Conservation (phyloP, 1,284 basidiomycete genomes). For the Puccinia polysora region DNA sequence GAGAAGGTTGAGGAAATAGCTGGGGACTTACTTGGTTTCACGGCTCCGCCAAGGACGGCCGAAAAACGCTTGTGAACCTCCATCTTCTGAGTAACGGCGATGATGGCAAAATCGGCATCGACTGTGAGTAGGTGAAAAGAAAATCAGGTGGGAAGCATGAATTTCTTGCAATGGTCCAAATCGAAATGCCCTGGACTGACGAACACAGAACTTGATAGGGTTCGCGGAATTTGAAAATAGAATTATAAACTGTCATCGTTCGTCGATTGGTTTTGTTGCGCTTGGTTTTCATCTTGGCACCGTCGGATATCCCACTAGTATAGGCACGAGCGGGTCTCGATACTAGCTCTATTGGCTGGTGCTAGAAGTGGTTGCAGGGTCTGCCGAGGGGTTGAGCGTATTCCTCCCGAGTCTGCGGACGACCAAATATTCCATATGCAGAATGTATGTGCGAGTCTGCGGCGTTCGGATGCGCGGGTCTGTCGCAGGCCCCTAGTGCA, state of each 20-base stretch:
- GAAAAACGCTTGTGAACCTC: slow-evolving; percentile 20
- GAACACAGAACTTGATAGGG: slow-evolving; percentile 38
- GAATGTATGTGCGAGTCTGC: no score
- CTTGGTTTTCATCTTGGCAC: slow-evolving; percentile 38
- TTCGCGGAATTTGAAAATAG: slow-evolving; percentile 35
- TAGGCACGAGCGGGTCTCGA: no score
- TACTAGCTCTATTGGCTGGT: no score
- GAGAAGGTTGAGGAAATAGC: not conserved
- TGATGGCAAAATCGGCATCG: slow-evolving; percentile 34
- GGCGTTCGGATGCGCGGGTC: no score
- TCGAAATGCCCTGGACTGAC: not conserved
- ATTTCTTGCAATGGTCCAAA: not conserved
- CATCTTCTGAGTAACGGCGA: slow-evolving; percentile 23
- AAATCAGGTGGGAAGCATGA: no score
- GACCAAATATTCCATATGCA: no score
- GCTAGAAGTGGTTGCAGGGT: no score
- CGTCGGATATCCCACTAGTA: no score
- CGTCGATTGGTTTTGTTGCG: slow-evolving; percentile 25
- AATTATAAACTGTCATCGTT: slow-evolving; percentile 32
- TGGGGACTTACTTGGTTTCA: slow-evolving; percentile 25
- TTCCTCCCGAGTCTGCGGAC: no score
- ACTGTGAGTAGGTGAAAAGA: not conserved
- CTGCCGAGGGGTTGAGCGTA: no score
- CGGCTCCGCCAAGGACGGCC: slow-evolving; percentile 20
- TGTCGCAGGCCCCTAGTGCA: no score